Evolutionary conservation across 2,329 filamentous ascomycete genomes (phyloP), one percentile per base, ranked within the genome.

Genomic region (Xylariomycetidae sp.): DNA sequence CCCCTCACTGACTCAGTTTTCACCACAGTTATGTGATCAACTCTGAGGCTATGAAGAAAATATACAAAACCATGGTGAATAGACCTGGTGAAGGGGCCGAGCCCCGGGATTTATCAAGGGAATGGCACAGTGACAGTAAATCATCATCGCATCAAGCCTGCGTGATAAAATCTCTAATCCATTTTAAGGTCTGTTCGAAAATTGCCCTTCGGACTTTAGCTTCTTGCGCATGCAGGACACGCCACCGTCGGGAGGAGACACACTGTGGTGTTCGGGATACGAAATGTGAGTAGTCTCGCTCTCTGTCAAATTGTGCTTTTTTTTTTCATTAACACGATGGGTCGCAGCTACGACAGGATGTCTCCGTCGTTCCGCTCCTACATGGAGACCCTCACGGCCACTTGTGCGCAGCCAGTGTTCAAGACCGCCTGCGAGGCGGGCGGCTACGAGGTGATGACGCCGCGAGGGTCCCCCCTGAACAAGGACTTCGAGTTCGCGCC

Each of bases 391-490:
- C 46, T 74, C 9, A 72, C 68, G 0, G 69, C 62, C 5, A 63
- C 41, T 27, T 66, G 62, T 38, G 56, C 61, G 1, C 59, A 63
- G 33, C 61, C 61, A 6, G 61, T 59, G 26, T 56, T 59, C 46
- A 51, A 56, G 30, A 56, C 53, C 1, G 55, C 55, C 3, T 61
- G 61, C 22, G 56, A 56, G 19, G 53, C 54, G 10, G 56, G 50
- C 18, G 52, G 50, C 15, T 67, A 64, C 48, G 51, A 54, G 8
- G 49, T 69, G 5, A 69, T 66, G 48, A 55, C 58, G 10, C 60
- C 64, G 11, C 58, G 72, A 20, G 70, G 71, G 4, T 57, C 63
- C 2, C 72, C 73, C 0, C 56, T 66, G 30, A 80, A 80, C 38
- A 51, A 69, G 2, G 75, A 72, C 3, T 55, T 48, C 13, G 57